Conservation (phyloP, 2,329 filamentous ascomycete genomes). For the Elsinoe fawcettii region DNA sequence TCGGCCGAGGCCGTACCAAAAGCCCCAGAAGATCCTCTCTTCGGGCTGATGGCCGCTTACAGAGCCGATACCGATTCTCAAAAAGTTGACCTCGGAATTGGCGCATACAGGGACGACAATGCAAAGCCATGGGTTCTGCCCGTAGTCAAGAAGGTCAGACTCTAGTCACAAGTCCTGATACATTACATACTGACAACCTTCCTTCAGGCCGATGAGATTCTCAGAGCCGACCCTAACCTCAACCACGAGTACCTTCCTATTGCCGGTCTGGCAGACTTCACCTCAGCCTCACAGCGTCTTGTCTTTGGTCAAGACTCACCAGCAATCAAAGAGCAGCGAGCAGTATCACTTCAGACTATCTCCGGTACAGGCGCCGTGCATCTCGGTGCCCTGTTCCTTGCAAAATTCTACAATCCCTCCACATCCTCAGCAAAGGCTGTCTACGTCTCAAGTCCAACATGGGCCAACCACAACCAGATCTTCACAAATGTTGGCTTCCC, state of each 20-base stretch:
- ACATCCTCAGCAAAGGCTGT: slow-evolving; percentile 58
- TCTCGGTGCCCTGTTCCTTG: slow-evolving; percentile 84
- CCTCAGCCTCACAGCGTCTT: slow-evolving; percentile 71
- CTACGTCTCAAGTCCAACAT: slow-evolving; percentile 92
- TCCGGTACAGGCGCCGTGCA: slow-evolving; percentile 95
- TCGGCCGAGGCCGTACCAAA: slow-evolving; percentile 70
- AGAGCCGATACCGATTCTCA: slow-evolving; percentile 62
- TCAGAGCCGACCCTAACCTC: slow-evolving; percentile 77
- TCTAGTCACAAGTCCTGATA: slow-evolving; percentile 67
- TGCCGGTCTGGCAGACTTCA: slow-evolving; percentile 82
- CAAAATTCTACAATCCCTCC: slow-evolving; percentile 69
- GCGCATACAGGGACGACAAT: slow-evolving; percentile 89
- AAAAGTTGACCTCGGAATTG: slow-evolving; percentile 93
- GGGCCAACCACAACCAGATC: slow-evolving; percentile 99
- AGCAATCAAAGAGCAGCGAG: slow-evolving; percentile 71
- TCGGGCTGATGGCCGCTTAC: slow-evolving; percentile 84
- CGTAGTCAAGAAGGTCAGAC: slow-evolving; percentile 83
- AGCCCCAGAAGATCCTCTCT: slow-evolving; percentile 90
- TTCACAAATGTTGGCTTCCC: slow-evolving; percentile 80
- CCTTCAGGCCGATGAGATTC: slow-evolving; percentile 74
- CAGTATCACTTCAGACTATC: slow-evolving; percentile 81
- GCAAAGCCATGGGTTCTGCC: slow-evolving; percentile 97
- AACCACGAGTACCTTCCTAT: slow-evolving; percentile 99
- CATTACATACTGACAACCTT: slow-evolving; percentile 2
- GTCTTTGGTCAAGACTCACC: slow-evolving; percentile 7